Base-by-base conservation (phyloP, 2,329 filamentous ascomycete species). In the Leptographium galeiforme region DNA sequence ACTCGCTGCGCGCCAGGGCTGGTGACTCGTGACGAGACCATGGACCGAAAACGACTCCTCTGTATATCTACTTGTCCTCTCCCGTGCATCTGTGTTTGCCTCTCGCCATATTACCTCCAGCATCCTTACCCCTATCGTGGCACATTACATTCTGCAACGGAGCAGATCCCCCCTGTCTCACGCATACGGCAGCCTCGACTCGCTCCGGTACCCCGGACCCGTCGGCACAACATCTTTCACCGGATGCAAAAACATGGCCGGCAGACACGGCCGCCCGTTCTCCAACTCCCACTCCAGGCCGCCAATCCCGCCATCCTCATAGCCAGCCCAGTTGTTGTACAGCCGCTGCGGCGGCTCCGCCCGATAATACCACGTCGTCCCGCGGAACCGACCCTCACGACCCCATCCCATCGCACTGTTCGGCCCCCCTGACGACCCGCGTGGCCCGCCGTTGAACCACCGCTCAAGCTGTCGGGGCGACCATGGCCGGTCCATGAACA, bases 401-500 rank as follows among this genome's bases (percentile, higher is more conserved):
- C 77, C 78, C 77, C 76, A 79, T 30, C 77, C 77, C 68, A 79
- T 79, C 41, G 78, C 73, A 54, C 75, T 79, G 52, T 74, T 75
- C 32, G 72, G 67, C 18, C 76, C 73, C 51, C 79, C 78, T 40
- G 56, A 55, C 39, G 71, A 72, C 56, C 75, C 72, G 8, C 72
- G 72, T 8, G 72, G 70, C 1, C 79, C 79, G 10, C 76, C 74
- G 57, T 83, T 82, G 66, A 82, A 82, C 73, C 75, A 82, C 57
- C 71, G 72, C 34, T 73, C 72, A 33, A 82, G 64, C 55, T 74
- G 74, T 34, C 70, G 66, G 2, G 75, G 71, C 34, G 69, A 68
- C 85, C 85, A 89, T 50, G 84, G 77, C 56, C 85, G 79, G 66
- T 91, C 86, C 62, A 89, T 87, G 66, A 82, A 90, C 48, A 90